Base-by-base conservation (phyloP, 768 basidiomycete species). In the Podaxis sp. region DNA sequence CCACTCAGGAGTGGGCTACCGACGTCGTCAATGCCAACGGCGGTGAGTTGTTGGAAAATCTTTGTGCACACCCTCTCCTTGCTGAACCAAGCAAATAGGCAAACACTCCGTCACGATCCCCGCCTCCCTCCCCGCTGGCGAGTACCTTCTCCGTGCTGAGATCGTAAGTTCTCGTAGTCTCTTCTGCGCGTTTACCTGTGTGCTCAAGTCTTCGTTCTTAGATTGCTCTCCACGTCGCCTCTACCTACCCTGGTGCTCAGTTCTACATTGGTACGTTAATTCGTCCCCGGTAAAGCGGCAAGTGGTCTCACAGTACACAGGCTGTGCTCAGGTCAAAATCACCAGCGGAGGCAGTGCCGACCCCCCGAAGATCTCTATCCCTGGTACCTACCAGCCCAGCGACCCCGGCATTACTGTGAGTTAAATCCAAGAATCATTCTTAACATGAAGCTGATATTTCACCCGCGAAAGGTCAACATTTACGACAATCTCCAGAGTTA, bases 401-500 rank as follows among this genome's bases (percentile, higher is more conserved):
- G 82, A 82, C 69, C 82, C 82, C 38, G 82, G 82, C 53, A 80
- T 82, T 70, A 81, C 80, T 13, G 59, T 42, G 27, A 50, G 54
- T 74, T 81, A 59, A 10, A 23, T 7, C 23, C 21, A 23, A 11
- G 10, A 23, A 9, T 4, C 7, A 23, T 48, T 14, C 21, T 21
- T 48, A 18, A 5, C 25, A 28, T 23, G n/a, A 27, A 46, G 21
- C 5, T 44, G 9, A 56, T 5, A 35, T 77, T 74, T 70, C 50
- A 64, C 63, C 27, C 63, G 13, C 56, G 64, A 4, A 57, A 65
- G 25, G 69, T 80, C 67, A 81, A 82, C 74, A 82, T 82, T 64
- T 82, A 82, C 73, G 82, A 82, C 74, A 82, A 83, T 69, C 75
- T 81, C 44, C 77, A 82, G 65, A 81, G 72, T 67, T 82, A 82